Evolutionary conservation across 2,329 filamentous ascomycete genomes (phyloP).

Genomic region (Orbilia oligospora): DNA sequence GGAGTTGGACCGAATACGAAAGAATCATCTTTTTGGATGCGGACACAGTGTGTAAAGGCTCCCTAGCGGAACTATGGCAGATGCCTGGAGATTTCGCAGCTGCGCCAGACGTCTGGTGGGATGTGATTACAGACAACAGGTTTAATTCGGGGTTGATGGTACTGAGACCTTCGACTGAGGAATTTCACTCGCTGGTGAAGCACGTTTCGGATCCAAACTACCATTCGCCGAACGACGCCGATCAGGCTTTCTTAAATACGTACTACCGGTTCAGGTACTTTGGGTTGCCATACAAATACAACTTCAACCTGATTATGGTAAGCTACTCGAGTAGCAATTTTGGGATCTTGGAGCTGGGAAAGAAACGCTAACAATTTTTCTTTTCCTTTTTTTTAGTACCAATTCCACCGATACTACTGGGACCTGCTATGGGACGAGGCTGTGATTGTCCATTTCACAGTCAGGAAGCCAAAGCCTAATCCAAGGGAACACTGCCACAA

Average conservation of each 20-base stretch:
- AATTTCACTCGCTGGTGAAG: constrained; percentile 63
- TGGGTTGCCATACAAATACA: constrained; percentile 64
- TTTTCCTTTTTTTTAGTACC: too few relatives aligned
- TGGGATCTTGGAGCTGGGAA: background rate
- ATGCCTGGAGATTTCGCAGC: constrained; percentile 65
- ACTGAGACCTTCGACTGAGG: constrained; percentile 62
- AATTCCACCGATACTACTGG: constrained; percentile 64
- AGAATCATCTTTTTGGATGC: constrained; percentile 65
- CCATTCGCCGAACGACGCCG: constrained; percentile 64
- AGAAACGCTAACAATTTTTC: too few relatives aligned
- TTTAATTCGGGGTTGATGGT: constrained; percentile 65
- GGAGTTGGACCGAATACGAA: constrained; percentile 65
- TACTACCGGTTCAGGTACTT: constrained; percentile 64
- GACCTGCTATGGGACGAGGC: constrained; percentile 64
- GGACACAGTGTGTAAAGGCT: constrained; percentile 64
- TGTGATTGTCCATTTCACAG: constrained; percentile 64
- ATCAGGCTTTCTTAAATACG: constrained; percentile 64
- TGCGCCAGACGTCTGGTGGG: constrained; percentile 64
- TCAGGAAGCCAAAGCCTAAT: constrained; percentile 63
- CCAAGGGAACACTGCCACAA: constrained; percentile 63
- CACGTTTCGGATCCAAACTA: constrained; percentile 64
- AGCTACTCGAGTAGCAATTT: constrained; percentile 3
- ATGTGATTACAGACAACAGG: constrained; percentile 63
- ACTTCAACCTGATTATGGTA: constrained; percentile 65
- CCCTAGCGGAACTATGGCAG: constrained; percentile 63